Evolutionary conservation across 352 stramenopile species (phyloP).

Genomic region (Globisporangium recalcitrans): DNA sequence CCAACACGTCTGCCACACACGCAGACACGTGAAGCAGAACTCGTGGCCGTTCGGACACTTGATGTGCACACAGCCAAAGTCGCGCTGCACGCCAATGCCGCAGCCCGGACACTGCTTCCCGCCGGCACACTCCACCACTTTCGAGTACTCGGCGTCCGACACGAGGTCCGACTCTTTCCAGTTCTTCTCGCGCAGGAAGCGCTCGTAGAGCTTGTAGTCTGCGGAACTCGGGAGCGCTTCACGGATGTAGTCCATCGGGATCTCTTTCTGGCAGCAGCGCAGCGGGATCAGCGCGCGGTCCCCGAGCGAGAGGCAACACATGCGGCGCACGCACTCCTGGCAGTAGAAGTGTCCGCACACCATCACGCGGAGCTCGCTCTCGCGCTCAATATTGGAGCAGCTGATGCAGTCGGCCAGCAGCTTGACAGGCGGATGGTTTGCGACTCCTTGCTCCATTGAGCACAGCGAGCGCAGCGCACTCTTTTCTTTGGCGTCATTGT

Average conservation of each 20-base stretch:
- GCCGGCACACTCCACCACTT: conserved; percentile 32
- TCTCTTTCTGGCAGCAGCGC: conserved; percentile 66
- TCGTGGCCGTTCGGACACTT: conserved; percentile 63
- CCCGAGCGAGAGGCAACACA: conserved; percentile 50
- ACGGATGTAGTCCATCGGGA: conserved; percentile 55
- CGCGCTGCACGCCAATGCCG: conserved; percentile 63
- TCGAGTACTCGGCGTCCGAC: conserved; percentile 60
- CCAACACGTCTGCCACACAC: conserved; percentile 41
- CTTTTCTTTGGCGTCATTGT: background rate
- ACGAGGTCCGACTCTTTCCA: conserved; percentile 54
- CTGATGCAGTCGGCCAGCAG: conserved; percentile 34
- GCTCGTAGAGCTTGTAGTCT: conserved; percentile 46
- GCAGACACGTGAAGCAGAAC: conserved; percentile 74
- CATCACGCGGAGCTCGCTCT: conserved; percentile 24
- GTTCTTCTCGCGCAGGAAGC: conserved; percentile 40
- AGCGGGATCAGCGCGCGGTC: conserved; percentile 59
- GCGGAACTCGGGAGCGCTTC: conserved; percentile 21
- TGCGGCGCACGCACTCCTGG: conserved; percentile 41
- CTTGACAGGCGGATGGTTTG: background rate
- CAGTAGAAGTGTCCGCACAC: conserved; percentile 67
- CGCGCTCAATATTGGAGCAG: conserved; percentile 26
- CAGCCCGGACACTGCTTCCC: conserved; percentile 75
- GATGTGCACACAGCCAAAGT: conserved; percentile 79
- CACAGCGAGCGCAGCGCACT: background rate
- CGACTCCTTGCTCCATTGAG: conserved; percentile 3